Conservation (phyloP, 1,284 basidiomycete genomes). For the Serendipita sp. region DNA sequence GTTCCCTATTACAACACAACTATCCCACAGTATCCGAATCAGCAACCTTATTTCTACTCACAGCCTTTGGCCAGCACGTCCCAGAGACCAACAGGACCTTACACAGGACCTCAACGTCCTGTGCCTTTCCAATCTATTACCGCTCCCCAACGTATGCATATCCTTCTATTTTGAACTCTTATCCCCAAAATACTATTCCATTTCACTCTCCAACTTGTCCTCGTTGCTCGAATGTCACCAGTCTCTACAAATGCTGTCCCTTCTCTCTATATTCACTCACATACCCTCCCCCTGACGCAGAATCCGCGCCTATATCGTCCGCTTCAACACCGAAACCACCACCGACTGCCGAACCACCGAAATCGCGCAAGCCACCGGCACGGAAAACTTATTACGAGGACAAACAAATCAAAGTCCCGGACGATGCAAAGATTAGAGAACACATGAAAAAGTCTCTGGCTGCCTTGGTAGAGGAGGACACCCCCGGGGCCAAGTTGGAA, state of each 20-base stretch:
- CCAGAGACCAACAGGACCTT: not conserved
- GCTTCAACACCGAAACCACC: not conserved
- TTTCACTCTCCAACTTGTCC: too few species aligned
- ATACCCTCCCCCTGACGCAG: not conserved
- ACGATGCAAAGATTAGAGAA: not conserved
- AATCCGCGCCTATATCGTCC: not conserved
- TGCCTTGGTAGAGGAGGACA: not conserved
- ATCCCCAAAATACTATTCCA: too few species aligned
- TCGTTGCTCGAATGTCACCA: too few species aligned
- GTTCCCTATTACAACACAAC: not conserved
- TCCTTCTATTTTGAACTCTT: too few species aligned
- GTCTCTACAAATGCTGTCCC: too few species aligned
- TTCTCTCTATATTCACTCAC: not conserved
- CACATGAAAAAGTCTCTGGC: not conserved
- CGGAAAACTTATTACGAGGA: not conserved
- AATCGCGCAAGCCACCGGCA: not conserved
- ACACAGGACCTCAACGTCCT: not conserved
- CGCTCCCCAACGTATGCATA: too few species aligned
- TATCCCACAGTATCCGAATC: not conserved
- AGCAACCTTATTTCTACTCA: not conserved
- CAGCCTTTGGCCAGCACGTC: not conserved
- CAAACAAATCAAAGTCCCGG: not conserved
- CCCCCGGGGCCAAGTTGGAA: not conserved
- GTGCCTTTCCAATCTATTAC: too few species aligned
- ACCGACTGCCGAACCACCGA: not conserved